Evolutionary conservation across 495 filamentous ascomycete species (phyloP).

Genomic region (Neurospora pannonica): DNA sequence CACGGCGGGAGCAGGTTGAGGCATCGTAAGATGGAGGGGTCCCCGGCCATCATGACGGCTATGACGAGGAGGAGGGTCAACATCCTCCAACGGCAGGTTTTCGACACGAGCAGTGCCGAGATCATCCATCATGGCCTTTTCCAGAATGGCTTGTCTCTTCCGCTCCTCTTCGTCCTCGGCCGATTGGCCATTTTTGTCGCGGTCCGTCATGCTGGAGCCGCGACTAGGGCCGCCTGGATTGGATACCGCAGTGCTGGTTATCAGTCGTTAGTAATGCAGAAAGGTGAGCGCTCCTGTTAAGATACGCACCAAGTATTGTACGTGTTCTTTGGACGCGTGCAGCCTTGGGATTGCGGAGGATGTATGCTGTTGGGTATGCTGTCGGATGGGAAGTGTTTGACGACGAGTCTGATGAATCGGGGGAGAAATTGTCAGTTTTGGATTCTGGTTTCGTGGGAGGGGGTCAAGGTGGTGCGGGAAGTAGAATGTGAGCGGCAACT

Average conservation of each 20-base stretch:
- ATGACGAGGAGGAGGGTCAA: not conserved
- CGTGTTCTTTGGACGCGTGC: not conserved
- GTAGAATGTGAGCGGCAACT: not conserved
- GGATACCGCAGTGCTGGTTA: not conserved
- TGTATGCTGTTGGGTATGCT: not conserved
- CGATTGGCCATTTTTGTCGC: not conserved
- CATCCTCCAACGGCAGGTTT: conserved; percentile 7
- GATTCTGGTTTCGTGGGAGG: not conserved
- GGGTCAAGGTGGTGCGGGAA: not conserved
- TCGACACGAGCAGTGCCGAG: conserved; percentile 8
- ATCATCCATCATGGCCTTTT: conserved; percentile 6
- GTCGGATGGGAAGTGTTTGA: not conserved
- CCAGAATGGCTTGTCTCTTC: not conserved
- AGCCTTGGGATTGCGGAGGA: not conserved
- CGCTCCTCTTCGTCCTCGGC: not conserved
- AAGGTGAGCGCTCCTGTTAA: not conserved
- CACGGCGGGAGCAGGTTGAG: not conserved
- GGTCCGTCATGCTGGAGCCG: not conserved
- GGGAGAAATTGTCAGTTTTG: not conserved
- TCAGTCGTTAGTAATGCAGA: not conserved
- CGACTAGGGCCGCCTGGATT: not conserved
- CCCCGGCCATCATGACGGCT: not conserved
- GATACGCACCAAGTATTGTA: not conserved
- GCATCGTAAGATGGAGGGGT: not conserved
- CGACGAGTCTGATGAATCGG: not conserved